Evolutionary conservation across 2,329 filamentous ascomycete genomes (phyloP), one percentile per base, ranked within the genome.

Genomic region (Fusarium devonianum): DNA sequence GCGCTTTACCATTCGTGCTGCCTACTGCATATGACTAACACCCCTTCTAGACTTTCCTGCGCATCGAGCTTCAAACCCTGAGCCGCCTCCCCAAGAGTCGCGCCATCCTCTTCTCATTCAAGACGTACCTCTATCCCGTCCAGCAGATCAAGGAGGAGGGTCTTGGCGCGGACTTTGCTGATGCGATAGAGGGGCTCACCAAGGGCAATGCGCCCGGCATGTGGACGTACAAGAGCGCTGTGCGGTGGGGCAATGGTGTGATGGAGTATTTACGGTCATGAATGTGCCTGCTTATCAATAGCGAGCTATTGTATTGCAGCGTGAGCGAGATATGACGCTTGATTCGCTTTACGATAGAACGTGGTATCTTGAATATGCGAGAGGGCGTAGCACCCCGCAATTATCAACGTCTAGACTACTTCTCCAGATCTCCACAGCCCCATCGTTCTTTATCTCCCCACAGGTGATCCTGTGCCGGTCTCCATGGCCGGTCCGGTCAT

Each of bases 101-200:
- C 3, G 75, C 76, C 1, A 64, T 83, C 2, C 61, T 83, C 10
- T 83, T 83, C 63, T 79, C 78, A 8, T 81, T 83, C 70, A 82
- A 83, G 67, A 82, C 80, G 0, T 81, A 81, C 48, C 49, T 81
- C 12, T 82, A 81, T 38, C 74, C 76, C 0, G 49, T 83, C 0
- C 51, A 64, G 7, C 71, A 80, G 3, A 72, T 83, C 59, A 81
- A 77, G 56, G 70, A 64, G 0, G 80, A 83, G 37, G 79, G 77
- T 0, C 62, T 75, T 2, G 80, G 79, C 0, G 68, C 67, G 1
- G 64, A 73, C 22, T 66, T 83, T 12, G 79, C 78, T 0, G 75
- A 79, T 26, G 78, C 80, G 0, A 77, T 83, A n/a, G 76, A 83
- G 42, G 80, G 79, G 1, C 58, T 83, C 41, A 70, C 71, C 46